Base-by-base conservation (phyloP, 1,284 basidiomycete species). In the Bjerkandera adusta region DNA sequence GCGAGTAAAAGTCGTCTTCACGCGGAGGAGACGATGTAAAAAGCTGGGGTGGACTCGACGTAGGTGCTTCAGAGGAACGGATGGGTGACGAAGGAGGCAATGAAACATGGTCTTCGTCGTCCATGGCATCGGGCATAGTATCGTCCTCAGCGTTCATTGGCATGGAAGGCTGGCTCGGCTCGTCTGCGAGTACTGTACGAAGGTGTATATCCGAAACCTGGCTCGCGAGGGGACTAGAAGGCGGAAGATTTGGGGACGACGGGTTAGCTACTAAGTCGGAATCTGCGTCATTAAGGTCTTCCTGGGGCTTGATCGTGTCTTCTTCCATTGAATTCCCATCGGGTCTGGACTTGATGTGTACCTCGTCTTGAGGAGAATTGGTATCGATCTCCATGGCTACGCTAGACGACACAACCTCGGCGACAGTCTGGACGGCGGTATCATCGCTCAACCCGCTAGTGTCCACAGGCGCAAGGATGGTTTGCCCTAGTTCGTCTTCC, bases 11-110 rank as follows among this genome's bases (percentile, higher is more conserved):
- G 29, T 42, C 4, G 2, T 40, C n/a, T n/a, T n/a, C n/a, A n/a
- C n/a, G 55, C 10, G 56, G 55, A n/a, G 72, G 68, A 3, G 76
- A 74, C 13, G 77, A 78, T 26, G 72, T 70, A 50, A 79, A 75
- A 15, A 75, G 25, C 11, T 57, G 57, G 3, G 57, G 57, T 16
- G 76, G 77, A 49, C 76, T 80, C 7, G 50, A 51, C 3, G 25
- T 24, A 5, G 35, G 40, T 8, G 46, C 42, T 20, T 44, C 46
- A 12, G 49, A 50, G 2, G 79, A 82, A 40, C 68, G 73, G 15
- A 71, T 70, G 2, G 72, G 69, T 32, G 71, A 71, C 25, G 68
- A 66, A 0, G 56, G 47, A 13, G 40, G 43, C 3, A 53, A 34
- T 10, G n/a, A n/a, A n/a, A n/a, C n/a, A n/a, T n/a, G 41, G 3